Base-by-base conservation (phyloP, 78 protist genomes). In the Creolimax fragrantissima region DNA sequence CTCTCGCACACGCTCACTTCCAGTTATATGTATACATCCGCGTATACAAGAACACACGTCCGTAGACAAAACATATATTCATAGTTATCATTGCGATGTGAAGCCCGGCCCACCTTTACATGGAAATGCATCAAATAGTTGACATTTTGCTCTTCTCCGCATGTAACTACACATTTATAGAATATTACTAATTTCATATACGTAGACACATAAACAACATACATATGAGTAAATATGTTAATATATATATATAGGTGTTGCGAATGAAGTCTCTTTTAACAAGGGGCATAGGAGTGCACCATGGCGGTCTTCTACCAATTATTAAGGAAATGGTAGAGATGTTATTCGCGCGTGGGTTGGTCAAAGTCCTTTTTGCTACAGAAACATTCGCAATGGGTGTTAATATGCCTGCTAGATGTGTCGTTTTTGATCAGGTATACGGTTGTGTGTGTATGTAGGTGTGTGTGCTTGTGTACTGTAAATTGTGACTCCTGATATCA, bases 341-440 rank as follows among this genome's bases (percentile, higher is more conserved):
- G n/a, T 94, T 97, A 4, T 98, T 98, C 81, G 43, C 92, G 17
- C 93, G 95, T 17, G 98, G 98, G 2, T 42, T 97, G 5, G 94
- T 97, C 3, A 42, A 37, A 41, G 84, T 86, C 47, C 86, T 99
- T 35, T 97, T 98, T 66, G 99, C 99, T 32, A 99, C 99, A 2
- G 99, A 98, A 93, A 99, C 99, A 5, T 98, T 99, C 74, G 99
- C 99, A 6, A 98, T 99, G 99, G 99, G 99, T 3, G 99, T 99
- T 35, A 99, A 99, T 93, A 96, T 98, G 99, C 99, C 99, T 4
- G 97, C 99, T 3, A 81, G 95, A 24, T 91, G 97, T 2, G 99
- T 98, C 6, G 97, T 98, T 3, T 98, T 97, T 92, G 92, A 85
- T 35, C 32, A 58, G 74, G 74, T 58, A 24, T 58, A n/a, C n/a